Percentiles rank a stretch among this genome's conserved stretches.
These are phyloP conservation scores for Wallacemonas sp. DNA, from an alignment of 208 protist genomes.

Conservation along the genomic window DNA sequence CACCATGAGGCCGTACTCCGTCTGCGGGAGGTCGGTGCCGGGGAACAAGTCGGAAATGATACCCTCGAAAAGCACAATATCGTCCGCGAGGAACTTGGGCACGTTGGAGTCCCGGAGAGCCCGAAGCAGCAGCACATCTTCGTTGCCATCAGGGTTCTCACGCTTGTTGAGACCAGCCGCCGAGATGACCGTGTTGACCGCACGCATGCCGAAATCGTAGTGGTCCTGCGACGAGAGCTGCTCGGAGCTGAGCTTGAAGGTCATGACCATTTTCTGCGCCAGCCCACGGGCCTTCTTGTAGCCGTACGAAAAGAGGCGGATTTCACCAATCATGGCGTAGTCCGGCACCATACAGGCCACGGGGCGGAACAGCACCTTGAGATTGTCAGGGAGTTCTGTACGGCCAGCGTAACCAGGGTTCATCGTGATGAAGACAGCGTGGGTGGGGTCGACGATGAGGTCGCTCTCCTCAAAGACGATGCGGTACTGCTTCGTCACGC, in stretches of 20 bases:
- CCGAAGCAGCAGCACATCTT: slow-evolving; percentile 95
- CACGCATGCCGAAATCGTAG: slow-evolving; percentile 99
- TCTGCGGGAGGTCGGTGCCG: slow-evolving; percentile 85
- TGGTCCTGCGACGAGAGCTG: slow-evolving; percentile 98
- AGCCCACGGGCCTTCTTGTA: slow-evolving; percentile 95
- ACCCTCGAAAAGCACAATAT: slow-evolving; percentile 95
- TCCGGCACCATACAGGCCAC: slow-evolving; percentile 99
- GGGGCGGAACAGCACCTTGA: slow-evolving; percentile 98
- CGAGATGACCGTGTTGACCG: slow-evolving; percentile 99
- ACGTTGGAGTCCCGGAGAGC: slow-evolving; percentile 97
- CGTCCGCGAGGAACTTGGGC: slow-evolving; percentile 97
- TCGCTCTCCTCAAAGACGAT: slow-evolving; percentile 95
- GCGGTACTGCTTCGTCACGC: slow-evolving; percentile 89
- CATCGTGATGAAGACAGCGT: slow-evolving; percentile 98
- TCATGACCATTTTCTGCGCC: slow-evolving; percentile 97
- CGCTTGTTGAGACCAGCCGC: slow-evolving; percentile 96
- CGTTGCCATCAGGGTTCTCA: slow-evolving; percentile 87
- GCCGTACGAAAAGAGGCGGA: slow-evolving; percentile 98
- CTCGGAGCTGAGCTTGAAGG: slow-evolving; percentile 98
- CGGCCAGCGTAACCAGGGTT: slow-evolving; percentile 99
- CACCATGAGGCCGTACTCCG: slow-evolving; percentile 95
- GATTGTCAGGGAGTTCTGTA: slow-evolving; percentile 98
- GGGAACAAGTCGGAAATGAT: slow-evolving; percentile 99
- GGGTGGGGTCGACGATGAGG: slow-evolving; percentile 93
- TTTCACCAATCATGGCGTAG: slow-evolving; percentile 99